A percentile compares a stretch with the other conserved stretches of the same genome.
Conservation (phyloP, 2,329 filamentous ascomycete species). For the Cordyceps fumosorosea region DNA sequence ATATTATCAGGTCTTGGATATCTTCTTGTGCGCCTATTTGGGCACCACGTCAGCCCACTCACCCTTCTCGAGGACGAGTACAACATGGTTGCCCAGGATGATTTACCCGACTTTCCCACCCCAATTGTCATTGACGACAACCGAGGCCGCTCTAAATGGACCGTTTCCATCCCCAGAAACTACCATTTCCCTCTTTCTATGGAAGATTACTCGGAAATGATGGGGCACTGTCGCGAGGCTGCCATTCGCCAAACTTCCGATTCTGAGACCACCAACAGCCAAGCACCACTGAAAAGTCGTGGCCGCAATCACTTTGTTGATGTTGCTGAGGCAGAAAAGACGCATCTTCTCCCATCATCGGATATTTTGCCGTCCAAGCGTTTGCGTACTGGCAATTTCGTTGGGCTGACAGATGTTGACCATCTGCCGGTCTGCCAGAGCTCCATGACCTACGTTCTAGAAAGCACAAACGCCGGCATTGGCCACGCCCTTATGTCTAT, state of each 20-base stretch:
- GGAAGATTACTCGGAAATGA: slow-evolving; percentile 63
- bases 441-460: slow-evolving; percentile 72
- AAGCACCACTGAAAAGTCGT: slow-evolving; percentile 36
- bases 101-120: slow-evolving; percentile 64
- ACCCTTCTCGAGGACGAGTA: slow-evolving; percentile 48
- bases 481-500: slow-evolving; percentile 70
- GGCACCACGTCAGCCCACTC: slow-evolving; percentile 24
- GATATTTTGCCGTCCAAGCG: slow-evolving; percentile 31
- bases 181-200: slow-evolving; percentile 60
- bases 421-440: slow-evolving; percentile 56
- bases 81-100: slow-evolving; percentile 60
- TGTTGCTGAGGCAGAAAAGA: slow-evolving; percentile 61
- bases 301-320: slow-evolving; percentile 66
- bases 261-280: slow-evolving; percentile 34
- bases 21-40: slow-evolving; percentile 27
- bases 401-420: slow-evolving; percentile 41
- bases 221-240: slow-evolving; percentile 59
- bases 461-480: slow-evolving; percentile 65
- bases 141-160: slow-evolving; percentile 65
- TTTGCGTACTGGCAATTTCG: slow-evolving; percentile 37
- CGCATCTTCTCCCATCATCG: slow-evolving; percentile 50
- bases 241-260: slow-evolving; percentile 48
- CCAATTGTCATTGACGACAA: slow-evolving; percentile 64
- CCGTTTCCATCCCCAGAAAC: slow-evolving; percentile 66
- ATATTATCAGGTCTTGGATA: slow-evolving; percentile 47